Evolutionary conservation across 2,329 filamentous ascomycete species (phyloP).

Genomic region (Acephala macrosclerotiorum): DNA sequence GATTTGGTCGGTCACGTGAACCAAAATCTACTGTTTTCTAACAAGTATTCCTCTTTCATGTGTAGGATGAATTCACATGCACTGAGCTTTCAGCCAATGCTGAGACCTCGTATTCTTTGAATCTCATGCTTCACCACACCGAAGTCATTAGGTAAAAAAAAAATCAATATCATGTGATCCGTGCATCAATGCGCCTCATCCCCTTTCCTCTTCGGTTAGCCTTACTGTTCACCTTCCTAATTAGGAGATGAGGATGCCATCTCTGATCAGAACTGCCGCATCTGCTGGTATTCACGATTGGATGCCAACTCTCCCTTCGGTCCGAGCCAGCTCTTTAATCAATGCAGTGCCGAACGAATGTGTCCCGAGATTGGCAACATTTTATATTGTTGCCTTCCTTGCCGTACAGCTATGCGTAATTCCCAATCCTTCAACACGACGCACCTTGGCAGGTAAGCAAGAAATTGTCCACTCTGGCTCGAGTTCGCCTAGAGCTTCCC

Average conservation of each 20-base stretch:
- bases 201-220: not conserved
- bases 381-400: not conserved
- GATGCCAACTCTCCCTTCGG: not conserved
- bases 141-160: not conserved
- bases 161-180: conserved; percentile 6
- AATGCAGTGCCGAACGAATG: conserved; percentile 4
- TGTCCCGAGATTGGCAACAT: not conserved
- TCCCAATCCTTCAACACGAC: not conserved
- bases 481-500: not conserved
- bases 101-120: no score
- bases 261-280: not conserved
- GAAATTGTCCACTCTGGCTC: not conserved
- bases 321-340: not conserved
- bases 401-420: not conserved
- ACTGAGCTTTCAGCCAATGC: no score
- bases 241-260: not conserved
- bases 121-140: no score
- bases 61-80: no score
- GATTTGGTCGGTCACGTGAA: not conserved
- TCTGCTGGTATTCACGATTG: not conserved
- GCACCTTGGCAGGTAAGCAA: conserved; percentile 1
- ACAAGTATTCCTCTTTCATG: no score
- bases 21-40: not conserved
- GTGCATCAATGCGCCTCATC: not conserved
- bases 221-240: not conserved